Base-by-base conservation (phyloP, 495 filamentous ascomycete genomes). In the Sordaria brevicollis region DNA sequence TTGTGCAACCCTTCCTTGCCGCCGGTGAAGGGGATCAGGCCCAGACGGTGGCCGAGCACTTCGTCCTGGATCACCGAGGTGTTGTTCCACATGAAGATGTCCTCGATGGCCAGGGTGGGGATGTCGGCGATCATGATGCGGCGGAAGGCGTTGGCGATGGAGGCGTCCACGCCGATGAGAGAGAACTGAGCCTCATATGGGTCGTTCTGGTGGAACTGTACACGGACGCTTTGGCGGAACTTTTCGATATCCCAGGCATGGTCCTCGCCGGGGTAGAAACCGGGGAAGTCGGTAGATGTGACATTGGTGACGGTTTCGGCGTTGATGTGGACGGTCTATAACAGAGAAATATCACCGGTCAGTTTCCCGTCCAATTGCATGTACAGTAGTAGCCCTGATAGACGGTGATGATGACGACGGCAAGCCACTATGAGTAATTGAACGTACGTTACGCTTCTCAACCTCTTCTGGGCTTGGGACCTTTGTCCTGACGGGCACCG, bases 61-160 rank as follows among this genome's bases (percentile, higher is more conserved):
- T 99, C 96, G 79, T 99, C 96, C 78, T 97, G 93, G 75, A 99
- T 94, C 25, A 99, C 91, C 11, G 92, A 95, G 68, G 94, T 98
- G 83, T 99, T 99, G 83, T 96, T 93, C 75, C 90, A 83, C 65
- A 98, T 87, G 82, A 90, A 98, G 77, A 96, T 92, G 43, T 84
- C 86, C 81, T 98, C 96, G 75, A 99, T 94, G 72, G 96, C 96
- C 62, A 99, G 85, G 4, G 91, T 93, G 25, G 94, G 93, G 39
- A 99, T 91, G 80, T 99, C 96, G 68, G 95, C 90, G 81, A 99
- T 90, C 71, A 98, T 86, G 75, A 99, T 98, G 65, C 96, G 92
- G 73, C 96, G 95, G 85, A 98, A 97, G 75, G 96, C 96, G 80
- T 99, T 99, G 73, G 96, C 93, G 76, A 99, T 90, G 68, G 91